phyloP scores from a whole-genome alignment of 2,329 filamentous ascomycete genomes.

The Pseudopithomyces chartarum region DNA sequence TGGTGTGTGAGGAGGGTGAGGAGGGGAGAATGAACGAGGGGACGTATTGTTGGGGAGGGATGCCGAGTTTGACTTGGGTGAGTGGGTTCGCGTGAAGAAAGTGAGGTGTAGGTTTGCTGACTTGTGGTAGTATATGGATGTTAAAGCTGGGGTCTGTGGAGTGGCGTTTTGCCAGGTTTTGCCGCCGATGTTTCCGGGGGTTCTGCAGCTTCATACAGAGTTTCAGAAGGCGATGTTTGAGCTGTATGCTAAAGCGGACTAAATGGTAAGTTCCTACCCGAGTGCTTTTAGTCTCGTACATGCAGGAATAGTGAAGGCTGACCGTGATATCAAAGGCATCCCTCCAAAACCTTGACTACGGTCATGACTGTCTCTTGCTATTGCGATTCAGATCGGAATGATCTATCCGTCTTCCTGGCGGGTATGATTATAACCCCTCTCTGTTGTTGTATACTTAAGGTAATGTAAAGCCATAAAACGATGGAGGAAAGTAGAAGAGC shows the following conservation, averaged over 20 bases:
- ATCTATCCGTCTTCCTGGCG: no score
- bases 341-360: no score
- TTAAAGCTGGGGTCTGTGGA: slow-evolving; percentile 14
- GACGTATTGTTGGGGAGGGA: slow-evolving; percentile 9
- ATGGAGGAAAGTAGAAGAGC: no score
- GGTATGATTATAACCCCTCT: no score
- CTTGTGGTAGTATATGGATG: slow-evolving; percentile 13
- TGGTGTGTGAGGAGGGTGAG: slow-evolving; percentile 9
- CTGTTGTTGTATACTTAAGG: no score
- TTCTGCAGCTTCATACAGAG: slow-evolving; percentile 9
- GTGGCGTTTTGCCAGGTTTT: slow-evolving; percentile 17
- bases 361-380: no score
- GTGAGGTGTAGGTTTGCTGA: not conserved
- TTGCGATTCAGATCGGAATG: no score
- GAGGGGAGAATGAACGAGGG: slow-evolving; percentile 14
- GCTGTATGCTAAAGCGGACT: not conserved
- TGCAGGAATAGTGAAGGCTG: not conserved
- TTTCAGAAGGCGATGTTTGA: slow-evolving; percentile 13
- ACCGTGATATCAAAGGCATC: no score
- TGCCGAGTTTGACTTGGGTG: slow-evolving; percentile 6
- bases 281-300: no score
- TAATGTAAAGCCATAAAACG: no score
- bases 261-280: no score
- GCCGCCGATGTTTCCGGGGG: slow-evolving; percentile 15
- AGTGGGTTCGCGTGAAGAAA: not conserved